Base-by-base conservation (phyloP, 2,329 filamentous ascomycete species). In the Phialophora verrucosa region DNA sequence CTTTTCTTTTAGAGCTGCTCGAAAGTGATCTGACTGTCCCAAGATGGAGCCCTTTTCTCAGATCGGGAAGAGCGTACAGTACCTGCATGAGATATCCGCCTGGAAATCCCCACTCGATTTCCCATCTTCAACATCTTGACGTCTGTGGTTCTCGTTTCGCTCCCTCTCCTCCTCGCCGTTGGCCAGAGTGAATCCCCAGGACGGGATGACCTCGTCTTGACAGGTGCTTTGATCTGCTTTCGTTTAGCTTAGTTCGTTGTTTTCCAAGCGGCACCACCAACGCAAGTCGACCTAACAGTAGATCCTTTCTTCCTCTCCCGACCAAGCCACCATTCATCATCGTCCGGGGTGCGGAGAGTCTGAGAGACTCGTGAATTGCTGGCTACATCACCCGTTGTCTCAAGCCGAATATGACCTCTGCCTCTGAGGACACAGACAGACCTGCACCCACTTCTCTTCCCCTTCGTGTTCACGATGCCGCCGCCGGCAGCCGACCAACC, bases 351-450 rank as follows among this genome's bases (percentile, higher is more conserved):
- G 38, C 38, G 38, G 14, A 44, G 17, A 17, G 38, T 44, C 38
- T 44, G 38, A 44, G 38, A 44, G 38, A n/a, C 17, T 51, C 57
- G 10, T 35, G 25, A 3, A 20, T 27, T 51, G 20, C 25, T 27
- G 49, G 25, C 49, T 29, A 4, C 20, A 51, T 27, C 10, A 27
- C 20, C 49, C 55, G 35, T 55, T 31, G n/a, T 25, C 5, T 12
- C 54, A 8, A 44, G 14, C 49, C 25, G 60, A 58, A 66, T 42
- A 65, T 69, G 67, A 63, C 60, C 29, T 32, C 64, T 47, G 56
- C 64, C 4, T 54, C 64, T 12, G 20, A 49, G 38, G 55, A 27
- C 27, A 31, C 62, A 38, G 63, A 64, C 20, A 55, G 53, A 47
- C 56, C 62, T 12, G 27, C 20, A 23, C 49, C 54, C 27, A 27